A percentile compares a stretch with the other conserved stretches of the same genome.
These are phyloP conservation scores for Microsporum canis DNA, from an alignment of 2,329 filamentous ascomycete genomes.

Conservation along the genomic window DNA sequence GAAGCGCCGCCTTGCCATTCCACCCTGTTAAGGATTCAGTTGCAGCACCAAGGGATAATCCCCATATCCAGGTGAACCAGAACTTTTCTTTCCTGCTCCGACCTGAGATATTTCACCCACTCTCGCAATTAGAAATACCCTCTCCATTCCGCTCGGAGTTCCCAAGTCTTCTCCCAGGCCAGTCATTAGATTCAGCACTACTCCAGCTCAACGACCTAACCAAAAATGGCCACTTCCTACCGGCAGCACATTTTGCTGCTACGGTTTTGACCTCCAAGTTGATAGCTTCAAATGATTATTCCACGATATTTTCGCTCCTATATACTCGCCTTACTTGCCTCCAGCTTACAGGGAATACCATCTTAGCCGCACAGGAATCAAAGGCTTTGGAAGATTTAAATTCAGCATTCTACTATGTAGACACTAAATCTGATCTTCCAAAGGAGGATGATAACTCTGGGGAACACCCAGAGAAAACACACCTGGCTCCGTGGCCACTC, in stretches of 20 bases:
- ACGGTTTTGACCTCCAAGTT: slow-evolving; percentile 33
- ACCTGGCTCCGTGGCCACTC: slow-evolving; percentile 77
- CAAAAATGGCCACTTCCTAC: slow-evolving; percentile 63
- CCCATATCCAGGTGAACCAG: slow-evolving; percentile 34
- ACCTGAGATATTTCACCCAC: slow-evolving; percentile 70
- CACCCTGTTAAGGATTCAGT: background rate
- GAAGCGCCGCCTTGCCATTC: background rate
- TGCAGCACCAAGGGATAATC: background rate
- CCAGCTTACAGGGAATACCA: slow-evolving; percentile 61
- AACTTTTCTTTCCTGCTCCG: slow-evolving; percentile 73
- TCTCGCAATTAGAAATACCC: slow-evolving; percentile 52
- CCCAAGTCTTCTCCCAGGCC: slow-evolving; percentile 51
- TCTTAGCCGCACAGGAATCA: slow-evolving; percentile 56
- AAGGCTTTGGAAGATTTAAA: slow-evolving; percentile 51
- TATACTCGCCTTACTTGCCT: slow-evolving; percentile 75
- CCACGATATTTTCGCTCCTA: slow-evolving; percentile 61
- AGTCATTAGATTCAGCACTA: slow-evolving; percentile 37
- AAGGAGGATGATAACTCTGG: background rate
- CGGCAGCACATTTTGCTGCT: slow-evolving; percentile 49
- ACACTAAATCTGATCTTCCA: slow-evolving; percentile 15
- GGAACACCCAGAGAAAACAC: slow-evolving; percentile 22
- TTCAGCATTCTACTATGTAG: slow-evolving; percentile 43
- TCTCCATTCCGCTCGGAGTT: slow-evolving; percentile 58
- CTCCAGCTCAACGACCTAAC: slow-evolving; percentile 53
- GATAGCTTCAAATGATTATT: slow-evolving; percentile 42